Percentiles rank a stretch among this genome's conserved stretches.
These are phyloP conservation scores for Fusarium sp. DNA, from an alignment of 2,329 filamentous ascomycete species.

Conservation along the genomic window DNA sequence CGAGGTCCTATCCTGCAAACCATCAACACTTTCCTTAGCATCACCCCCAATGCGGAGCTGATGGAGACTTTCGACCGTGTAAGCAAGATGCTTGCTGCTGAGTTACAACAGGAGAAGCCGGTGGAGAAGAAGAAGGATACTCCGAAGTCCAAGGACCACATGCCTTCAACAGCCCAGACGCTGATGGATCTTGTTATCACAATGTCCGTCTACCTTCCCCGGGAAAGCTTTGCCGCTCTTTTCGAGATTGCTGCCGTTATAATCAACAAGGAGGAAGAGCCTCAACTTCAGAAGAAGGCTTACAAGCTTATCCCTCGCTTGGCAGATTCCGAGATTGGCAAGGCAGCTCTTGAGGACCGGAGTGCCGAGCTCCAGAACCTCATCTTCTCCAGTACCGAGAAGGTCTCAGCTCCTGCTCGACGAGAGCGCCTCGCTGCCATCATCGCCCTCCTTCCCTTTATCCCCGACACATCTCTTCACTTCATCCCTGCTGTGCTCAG, in stretches of 20 bases:
- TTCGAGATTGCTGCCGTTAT: conserved; percentile 90
- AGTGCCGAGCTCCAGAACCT: conserved; percentile 86
- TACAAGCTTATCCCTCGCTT: conserved; percentile 97
- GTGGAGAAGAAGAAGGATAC: conserved; percentile 73
- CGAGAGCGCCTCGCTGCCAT: conserved; percentile 90
- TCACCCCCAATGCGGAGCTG: conserved; percentile 83
- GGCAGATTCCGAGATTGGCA: conserved; percentile 83
- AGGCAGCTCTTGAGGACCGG: conserved; percentile 81
- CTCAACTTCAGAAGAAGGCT: conserved; percentile 97
- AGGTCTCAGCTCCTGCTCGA: conserved; percentile 87
- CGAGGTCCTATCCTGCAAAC: conserved; percentile 92
- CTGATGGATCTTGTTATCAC: conserved; percentile 98
- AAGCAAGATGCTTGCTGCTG: conserved; percentile 83
- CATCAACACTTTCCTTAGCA: conserved; percentile 94
- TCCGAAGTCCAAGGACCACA: conserved; percentile 74
- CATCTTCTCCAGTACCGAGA: conserved; percentile 83
- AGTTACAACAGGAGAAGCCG: conserved; percentile 71
- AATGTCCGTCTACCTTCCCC: conserved; percentile 92
- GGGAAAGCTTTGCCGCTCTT: conserved; percentile 85
- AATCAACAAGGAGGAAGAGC: conserved; percentile 84
- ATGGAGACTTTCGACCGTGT: conserved; percentile 92
- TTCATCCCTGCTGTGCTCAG: conserved; percentile 94
- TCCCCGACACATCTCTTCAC: conserved; percentile 84
- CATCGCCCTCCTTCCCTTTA: conserved; percentile 81
- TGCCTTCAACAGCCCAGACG: conserved; percentile 94